Conservation (phyloP, 208 protist species). For the Leishmania mexicana region DNA sequence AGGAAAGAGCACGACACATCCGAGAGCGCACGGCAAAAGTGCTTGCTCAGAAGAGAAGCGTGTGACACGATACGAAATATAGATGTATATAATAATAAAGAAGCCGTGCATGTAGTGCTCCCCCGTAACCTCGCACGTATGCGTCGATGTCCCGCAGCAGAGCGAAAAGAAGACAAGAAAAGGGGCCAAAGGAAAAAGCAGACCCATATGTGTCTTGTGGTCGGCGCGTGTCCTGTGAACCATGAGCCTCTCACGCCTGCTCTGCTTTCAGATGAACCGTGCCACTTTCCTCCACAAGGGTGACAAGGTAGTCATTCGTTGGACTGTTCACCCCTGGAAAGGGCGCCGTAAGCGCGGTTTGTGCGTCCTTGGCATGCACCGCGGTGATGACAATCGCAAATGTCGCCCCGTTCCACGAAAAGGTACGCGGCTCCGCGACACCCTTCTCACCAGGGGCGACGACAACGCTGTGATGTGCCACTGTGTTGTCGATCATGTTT, state of each 20-base stretch:
- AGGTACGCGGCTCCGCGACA: not conserved
- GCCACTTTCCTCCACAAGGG: conserved; percentile 30
- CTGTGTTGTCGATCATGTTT: conserved; percentile 14
- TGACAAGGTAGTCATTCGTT: conserved; percentile 36
- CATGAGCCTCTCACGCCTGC: not conserved
- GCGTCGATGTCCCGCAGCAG: not conserved
- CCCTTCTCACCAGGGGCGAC: conserved; percentile 18
- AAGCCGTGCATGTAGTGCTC: no score
- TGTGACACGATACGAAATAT: not conserved
- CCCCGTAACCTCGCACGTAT: not conserved
- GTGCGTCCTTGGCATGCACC: not conserved
- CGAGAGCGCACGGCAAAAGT: not conserved
- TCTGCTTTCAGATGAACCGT: not conserved
- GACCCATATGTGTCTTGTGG: not conserved
- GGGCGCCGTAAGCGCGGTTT: conserved; percentile 25
- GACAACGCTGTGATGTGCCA: not conserved
- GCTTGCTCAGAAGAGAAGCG: not conserved
- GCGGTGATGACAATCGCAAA: not conserved
- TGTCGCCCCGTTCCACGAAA: not conserved
- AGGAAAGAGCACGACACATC: no score
- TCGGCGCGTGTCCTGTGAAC: not conserved
- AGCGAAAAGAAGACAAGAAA: not conserved
- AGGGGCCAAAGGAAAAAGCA: not conserved
- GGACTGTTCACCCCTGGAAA: conserved; percentile 41
- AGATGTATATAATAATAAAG: not conserved